A percentile compares a stretch with the other conserved stretches of the same genome.
Evolutionary conservation across 257 asterid genomes (phyloP).

Genomic region (Voacanga thouarsii): DNA sequence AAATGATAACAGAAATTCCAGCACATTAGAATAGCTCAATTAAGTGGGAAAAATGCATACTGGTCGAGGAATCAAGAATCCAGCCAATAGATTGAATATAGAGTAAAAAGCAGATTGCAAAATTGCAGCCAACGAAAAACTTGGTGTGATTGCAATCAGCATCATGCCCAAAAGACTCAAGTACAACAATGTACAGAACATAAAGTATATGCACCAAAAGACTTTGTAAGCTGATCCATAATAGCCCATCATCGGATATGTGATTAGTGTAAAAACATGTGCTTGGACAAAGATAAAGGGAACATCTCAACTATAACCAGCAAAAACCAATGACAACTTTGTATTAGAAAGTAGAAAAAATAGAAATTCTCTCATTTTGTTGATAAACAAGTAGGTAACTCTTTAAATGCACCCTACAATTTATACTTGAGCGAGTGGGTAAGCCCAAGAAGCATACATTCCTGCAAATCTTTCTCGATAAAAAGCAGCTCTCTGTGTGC

Average conservation of each 20-base stretch:
- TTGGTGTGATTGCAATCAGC: conserved; percentile 54
- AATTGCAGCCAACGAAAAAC: conserved; percentile 49
- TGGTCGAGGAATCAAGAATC: conserved; percentile 52
- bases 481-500: conserved; percentile 44
- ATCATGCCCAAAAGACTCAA: conserved; percentile 57
- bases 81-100: conserved; percentile 49
- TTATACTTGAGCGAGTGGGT: conserved; percentile 51
- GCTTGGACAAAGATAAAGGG: conserved; percentile 51
- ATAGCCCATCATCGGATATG: conserved; percentile 64
- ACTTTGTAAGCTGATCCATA: conserved; percentile 43
- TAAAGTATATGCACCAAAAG: conserved; percentile 44
- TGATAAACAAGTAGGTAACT: background rate
- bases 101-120: conserved; percentile 50
- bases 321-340: background rate
- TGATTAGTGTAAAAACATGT: conserved; percentile 36
- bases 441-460: conserved; percentile 65
- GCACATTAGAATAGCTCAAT: background rate
- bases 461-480: conserved; percentile 58
- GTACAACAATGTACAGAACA: conserved; percentile 47
- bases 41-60: conserved; percentile 18
- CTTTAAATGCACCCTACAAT: background rate
- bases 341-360: background rate
- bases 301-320: conserved; percentile 52
- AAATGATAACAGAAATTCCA: too few relatives aligned
- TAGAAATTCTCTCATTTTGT: background rate